Base-by-base conservation (phyloP, 257 asterid species). In the Solanum neorickii region DNA sequence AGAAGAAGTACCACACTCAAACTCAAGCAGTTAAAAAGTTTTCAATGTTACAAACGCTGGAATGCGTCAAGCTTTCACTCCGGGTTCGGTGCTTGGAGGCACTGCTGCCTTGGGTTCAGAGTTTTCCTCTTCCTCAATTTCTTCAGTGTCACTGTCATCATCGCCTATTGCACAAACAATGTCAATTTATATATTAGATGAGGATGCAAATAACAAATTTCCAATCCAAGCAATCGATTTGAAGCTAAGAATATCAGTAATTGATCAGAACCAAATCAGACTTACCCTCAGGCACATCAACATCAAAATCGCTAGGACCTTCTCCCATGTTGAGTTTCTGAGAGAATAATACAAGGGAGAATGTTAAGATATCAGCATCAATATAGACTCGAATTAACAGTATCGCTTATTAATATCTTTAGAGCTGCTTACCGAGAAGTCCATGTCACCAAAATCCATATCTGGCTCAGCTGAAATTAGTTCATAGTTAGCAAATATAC, bases 261-360 rank as follows among this genome's bases (percentile, higher is more conserved):
- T 15, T 47, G 83, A 9, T 47, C 44, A 2, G 31, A 52, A 33
- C 37, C 62, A 39, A 82, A 18, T 69, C 49, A 68, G 74, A n/a
- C 59, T 74, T 86, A 90, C 94, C 94, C 83, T 88, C 92, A 21
- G 77, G 80, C 4, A 33, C 91, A 41, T 87, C 94, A 14, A 27
- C 90, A 84, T 89, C 91, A 56, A 88, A 88, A 72, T 82, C 91
- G 59, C 89, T 91, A 72, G 88, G 87, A 60, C 44, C 93, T 70
- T 88, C 93, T 5, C 91, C 92, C 91, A 91, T 86, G 90, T 88
- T 91, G 88, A 92, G 90, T 42, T 91, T 90, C 94, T 92, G 92
- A 73, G 89, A 82, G 73, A 70, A 23, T 11, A 31, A 82, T 14
- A 14, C 27, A 20, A 69, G n/a, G 33, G 52, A 20, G 10, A n/a